Base-by-base conservation (phyloP, 2,329 filamentous ascomycete species). In the Sporothrix pallida region DNA sequence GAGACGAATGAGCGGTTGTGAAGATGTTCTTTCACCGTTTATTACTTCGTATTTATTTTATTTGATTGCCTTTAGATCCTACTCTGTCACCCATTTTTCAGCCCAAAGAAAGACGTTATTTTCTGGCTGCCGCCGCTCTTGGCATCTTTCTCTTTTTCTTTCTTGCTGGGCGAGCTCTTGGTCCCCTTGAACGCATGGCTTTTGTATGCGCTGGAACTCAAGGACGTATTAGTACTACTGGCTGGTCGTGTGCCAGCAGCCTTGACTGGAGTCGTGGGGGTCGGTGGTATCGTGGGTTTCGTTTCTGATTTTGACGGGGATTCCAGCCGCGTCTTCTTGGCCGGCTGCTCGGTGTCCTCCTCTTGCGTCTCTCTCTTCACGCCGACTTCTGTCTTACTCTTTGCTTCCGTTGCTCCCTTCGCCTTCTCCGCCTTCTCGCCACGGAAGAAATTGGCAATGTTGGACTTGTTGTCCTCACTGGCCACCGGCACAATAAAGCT, bases 361-460 rank as follows among this genome's bases (percentile, higher is more conserved):
- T 7, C 23, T 15, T n/a, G n/a, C 13, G 44, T 20, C 6, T 70
- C 44, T 31, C 3, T 12, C 3, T 31, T 20, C n/a, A 20, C 37
- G 10, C 17, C 46, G 17, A 0, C 37, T 56, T 31, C 42, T 12
- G 13, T 42, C n/a, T 12, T 23, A 2, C 10, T 12, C 3, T 3
- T 26, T 26, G 23, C 23, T 26, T 26, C 23, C 23, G 23, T 26
- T 26, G 20, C 23, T 42, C 46, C n/a, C 58, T 15, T 50, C 20
- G 10, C 15, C 37, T 12, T 20, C 20, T 12, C 15, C 42, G 13
- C 23, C 79, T 77, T n/a, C 76, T 80, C 81, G 85, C 58, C 92
- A 8, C 87, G 87, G 79, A 98, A 98, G 84, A 97, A 98, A 78
- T 97, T 97, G 63, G 92, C 93, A 81, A 98, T 98, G 77, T 96